These are phyloP conservation scores for Chaetomium strumarium DNA, from an alignment of 2,329 filamentous ascomycete genomes.

Conservation along the genomic window DNA sequence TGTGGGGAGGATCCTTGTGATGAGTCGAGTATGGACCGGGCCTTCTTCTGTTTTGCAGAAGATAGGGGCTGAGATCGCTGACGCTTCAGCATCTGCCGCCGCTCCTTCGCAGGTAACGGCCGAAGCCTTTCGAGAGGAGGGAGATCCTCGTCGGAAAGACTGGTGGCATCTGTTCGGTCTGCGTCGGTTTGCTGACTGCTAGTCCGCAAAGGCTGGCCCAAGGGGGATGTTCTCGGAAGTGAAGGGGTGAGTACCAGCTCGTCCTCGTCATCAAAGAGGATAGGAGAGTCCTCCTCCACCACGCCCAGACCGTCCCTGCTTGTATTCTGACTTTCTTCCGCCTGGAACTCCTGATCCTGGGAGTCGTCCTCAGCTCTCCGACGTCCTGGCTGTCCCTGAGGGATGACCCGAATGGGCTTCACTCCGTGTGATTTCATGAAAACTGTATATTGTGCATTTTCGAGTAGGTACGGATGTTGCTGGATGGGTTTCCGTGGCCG, in stretches of 20 bases:
- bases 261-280: conserved; percentile 25
- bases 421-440: conserved; percentile 50
- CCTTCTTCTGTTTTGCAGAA: conserved; percentile 25
- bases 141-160: conserved; percentile 29
- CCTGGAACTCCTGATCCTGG: conserved; percentile 45
- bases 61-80: conserved; percentile 18
- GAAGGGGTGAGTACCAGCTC: conserved; percentile 29
- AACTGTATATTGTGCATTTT: conserved; percentile 49
- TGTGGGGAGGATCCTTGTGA: conserved; percentile 16
- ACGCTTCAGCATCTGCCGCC: conserved; percentile 21
- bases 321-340: conserved; percentile 44
- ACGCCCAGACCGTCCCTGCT: conserved; percentile 12
- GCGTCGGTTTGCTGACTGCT: conserved; percentile 28
- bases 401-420: conserved; percentile 43
- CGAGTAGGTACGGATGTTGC: conserved; percentile 53
- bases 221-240: conserved; percentile 26
- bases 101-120: conserved; percentile 14
- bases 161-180: conserved; percentile 30
- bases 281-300: conserved; percentile 19
- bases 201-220: conserved; percentile 15
- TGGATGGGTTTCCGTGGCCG: conserved; percentile 56
- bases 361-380: conserved; percentile 35
- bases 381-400: conserved; percentile 21
- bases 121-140: conserved; percentile 25
- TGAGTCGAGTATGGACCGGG: conserved; percentile 15